These are phyloP conservation scores for Leccinum aurantiacum DNA, from an alignment of 768 basidiomycete genomes.

Conservation along the genomic window DNA sequence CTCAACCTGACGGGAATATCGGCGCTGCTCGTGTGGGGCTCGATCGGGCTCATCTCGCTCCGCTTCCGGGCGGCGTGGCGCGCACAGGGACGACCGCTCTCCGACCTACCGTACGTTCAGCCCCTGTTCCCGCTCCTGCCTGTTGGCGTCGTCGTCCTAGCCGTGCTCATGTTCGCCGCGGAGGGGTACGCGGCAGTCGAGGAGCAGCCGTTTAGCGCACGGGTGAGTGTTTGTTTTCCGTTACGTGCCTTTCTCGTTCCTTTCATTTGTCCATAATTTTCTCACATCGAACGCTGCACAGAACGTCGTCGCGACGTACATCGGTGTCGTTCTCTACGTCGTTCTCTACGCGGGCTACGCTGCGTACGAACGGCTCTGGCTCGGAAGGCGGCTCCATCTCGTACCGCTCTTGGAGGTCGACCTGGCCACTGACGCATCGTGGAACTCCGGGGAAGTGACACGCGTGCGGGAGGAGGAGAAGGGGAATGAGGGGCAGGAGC, in stretches of 20 bases:
- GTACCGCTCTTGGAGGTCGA: slow-evolving; percentile 46
- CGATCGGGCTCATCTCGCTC: slow-evolving; percentile 53
- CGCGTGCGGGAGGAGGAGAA: slow-evolving; percentile 35
- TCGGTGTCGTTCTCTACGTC: slow-evolving; percentile 49
- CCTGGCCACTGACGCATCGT: slow-evolving; percentile 54
- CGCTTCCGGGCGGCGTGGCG: slow-evolving; percentile 64
- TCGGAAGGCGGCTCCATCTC: slow-evolving; percentile 35
- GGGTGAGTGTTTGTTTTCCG: slow-evolving; percentile 31
- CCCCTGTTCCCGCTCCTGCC: slow-evolving; percentile 56
- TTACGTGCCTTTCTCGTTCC: background rate
- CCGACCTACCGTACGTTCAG: slow-evolving; percentile 59
- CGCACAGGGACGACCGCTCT: slow-evolving; percentile 48
- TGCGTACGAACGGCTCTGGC: slow-evolving; percentile 38
- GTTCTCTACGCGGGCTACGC: slow-evolving; percentile 46
- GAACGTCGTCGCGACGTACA: slow-evolving; percentile 58
- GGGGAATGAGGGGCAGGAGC: background rate
- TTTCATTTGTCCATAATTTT: background rate
- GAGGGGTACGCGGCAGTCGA: slow-evolving; percentile 52
- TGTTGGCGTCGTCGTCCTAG: slow-evolving; percentile 48
- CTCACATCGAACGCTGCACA: slow-evolving; percentile 15
- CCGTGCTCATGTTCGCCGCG: slow-evolving; percentile 52
- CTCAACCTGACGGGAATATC: slow-evolving; percentile 66
- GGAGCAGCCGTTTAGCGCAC: slow-evolving; percentile 42
- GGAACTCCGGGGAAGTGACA: slow-evolving; percentile 46
- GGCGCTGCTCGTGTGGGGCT: slow-evolving; percentile 65